phyloP scores from a whole-genome alignment of 2,329 filamentous ascomycete species.

The Arthrocladium fulminans region DNA sequence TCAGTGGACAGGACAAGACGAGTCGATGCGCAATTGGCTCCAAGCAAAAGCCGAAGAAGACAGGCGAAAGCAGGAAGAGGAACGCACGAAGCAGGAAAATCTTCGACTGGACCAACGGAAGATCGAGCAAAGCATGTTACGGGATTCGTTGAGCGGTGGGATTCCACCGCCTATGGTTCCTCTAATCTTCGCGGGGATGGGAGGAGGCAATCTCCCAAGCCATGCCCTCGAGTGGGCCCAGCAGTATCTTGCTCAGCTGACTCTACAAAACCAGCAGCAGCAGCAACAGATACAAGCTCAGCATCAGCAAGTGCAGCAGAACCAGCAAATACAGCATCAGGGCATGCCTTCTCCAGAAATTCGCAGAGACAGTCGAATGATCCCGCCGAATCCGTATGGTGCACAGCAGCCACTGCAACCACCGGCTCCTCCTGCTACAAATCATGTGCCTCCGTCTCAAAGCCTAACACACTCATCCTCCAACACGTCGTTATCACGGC shows the following conservation, averaged over 20 bases:
- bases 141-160: slow-evolving; percentile 58
- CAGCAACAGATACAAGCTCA: slow-evolving; percentile 44
- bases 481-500: slow-evolving; percentile 28
- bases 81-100: slow-evolving; percentile 54
- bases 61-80: slow-evolving; percentile 63
- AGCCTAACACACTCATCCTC: slow-evolving; percentile 25
- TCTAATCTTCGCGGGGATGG: slow-evolving; percentile 64
- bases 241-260: slow-evolving; percentile 48
- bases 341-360: slow-evolving; percentile 23
- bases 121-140: slow-evolving; percentile 64
- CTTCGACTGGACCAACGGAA: slow-evolving; percentile 62
- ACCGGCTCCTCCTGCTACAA: slow-evolving; percentile 18
- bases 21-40: slow-evolving; percentile 64
- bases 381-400: slow-evolving; percentile 30
- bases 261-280: slow-evolving; percentile 37
- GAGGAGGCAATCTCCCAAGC: slow-evolving; percentile 52
- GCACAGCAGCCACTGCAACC: slow-evolving; percentile 22
- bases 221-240: slow-evolving; percentile 60
- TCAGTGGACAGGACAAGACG: slow-evolving; percentile 55
- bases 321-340: slow-evolving; percentile 25
- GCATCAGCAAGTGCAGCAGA: slow-evolving; percentile 43
- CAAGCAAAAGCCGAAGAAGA: slow-evolving; percentile 65
- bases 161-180: slow-evolving; percentile 68
- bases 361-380: slow-evolving; percentile 27
- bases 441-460: slow-evolving; percentile 13